Evolutionary conservation across 1,284 basidiomycete genomes (phyloP).

Genomic region (Heterobasidion occidentale): DNA sequence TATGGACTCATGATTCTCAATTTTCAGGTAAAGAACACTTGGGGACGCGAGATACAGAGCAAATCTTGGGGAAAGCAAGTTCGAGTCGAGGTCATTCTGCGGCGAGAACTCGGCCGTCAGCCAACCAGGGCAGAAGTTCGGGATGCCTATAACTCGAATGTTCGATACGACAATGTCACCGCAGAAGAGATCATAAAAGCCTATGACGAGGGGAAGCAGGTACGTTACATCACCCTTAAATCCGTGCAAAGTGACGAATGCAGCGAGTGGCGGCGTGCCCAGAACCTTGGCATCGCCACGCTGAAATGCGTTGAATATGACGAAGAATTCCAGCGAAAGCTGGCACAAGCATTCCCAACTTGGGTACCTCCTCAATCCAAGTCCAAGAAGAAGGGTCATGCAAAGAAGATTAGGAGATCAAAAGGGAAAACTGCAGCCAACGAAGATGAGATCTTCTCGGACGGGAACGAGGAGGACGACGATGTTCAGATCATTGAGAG

Average conservation of each 20-base stretch:
- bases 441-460: not conserved
- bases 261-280: not conserved
- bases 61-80: constrained; percentile 7
- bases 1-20: not conserved
- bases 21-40: constrained; percentile 6
- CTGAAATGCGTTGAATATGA: constrained; percentile 19
- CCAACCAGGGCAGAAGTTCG: constrained; percentile 11
- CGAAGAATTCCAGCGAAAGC: constrained; percentile 11
- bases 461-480: not conserved
- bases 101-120: constrained; percentile 5
- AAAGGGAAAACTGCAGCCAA: not conserved
- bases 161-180: constrained; percentile 3
- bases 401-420: not conserved
- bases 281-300: constrained; percentile 13
- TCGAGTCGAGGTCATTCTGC: constrained; percentile 8
- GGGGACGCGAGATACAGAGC: constrained; percentile 2
- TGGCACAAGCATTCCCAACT: not conserved
- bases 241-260: not conserved
- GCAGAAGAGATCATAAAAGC: constrained; percentile 11
- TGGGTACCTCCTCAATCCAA: not conserved
- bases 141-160: not conserved
- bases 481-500: not conserved
- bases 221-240: not conserved
- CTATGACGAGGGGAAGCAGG: constrained; percentile 14
- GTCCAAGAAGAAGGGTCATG: not conserved